Base-by-base conservation (phyloP, 768 basidiomycete species). In the Auriculariales sp. region DNA sequence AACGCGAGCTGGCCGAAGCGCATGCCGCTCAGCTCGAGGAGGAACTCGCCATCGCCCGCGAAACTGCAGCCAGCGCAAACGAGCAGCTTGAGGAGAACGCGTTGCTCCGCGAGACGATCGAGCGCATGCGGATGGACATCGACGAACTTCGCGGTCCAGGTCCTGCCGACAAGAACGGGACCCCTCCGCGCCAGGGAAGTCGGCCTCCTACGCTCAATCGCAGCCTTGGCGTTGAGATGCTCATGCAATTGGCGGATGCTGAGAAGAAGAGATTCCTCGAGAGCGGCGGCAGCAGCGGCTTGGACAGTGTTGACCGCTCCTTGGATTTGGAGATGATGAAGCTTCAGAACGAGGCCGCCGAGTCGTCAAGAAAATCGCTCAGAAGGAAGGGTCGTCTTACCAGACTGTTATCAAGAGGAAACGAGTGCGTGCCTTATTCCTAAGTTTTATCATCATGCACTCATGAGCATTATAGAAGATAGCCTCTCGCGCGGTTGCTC, bases 41-140 rank as follows among this genome's bases (percentile, higher is more conserved):
- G 6, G 90, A 94, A 50, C 72, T 97, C 2, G 61, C 62, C 3
- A 58, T 75, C 24, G 87, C 90, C 3, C 78, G 82, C 48, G 74
- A 79, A 56, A 79, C 83, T 1, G 80, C 86, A 48, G 73, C 70
- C 0, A 75, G 79, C 52, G 72, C 95, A 29, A 88, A 93, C 52
- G 82, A 85, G 57, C 93, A 97, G 69, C 94, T 94, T 68, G 86
- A 89, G 58, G 89, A 93, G 70, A 97, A 95, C 58, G 61, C 93
- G 55, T 65, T 89, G 59, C 71, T 97, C 52, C 94, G 94, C 60
- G 93, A 97, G 71, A 95, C 92, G 1, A 97, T 97, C 55, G 92
- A 95, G 60, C 75, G 91, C 46, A 82, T 95, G 77, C 73, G 87
- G 29, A 93, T 83, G 55, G 93, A 97, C 57, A 78, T 97, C 73